phyloP scores from a whole-genome alignment of 2,329 filamentous ascomycete genomes.

The Rhytidhysteron rufulum region DNA sequence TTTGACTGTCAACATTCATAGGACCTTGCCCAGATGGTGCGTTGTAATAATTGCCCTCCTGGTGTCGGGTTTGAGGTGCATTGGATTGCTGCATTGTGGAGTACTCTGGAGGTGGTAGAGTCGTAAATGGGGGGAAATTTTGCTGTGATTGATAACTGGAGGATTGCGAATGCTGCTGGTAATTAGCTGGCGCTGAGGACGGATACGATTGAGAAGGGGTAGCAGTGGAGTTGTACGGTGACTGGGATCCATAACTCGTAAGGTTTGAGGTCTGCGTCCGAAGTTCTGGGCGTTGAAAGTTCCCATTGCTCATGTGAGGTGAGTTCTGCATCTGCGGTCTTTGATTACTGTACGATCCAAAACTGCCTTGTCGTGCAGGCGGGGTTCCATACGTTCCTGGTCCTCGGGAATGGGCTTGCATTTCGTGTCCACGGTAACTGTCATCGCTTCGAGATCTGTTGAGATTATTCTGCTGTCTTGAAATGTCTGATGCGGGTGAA shows the following conservation, averaged over 20 bases:
- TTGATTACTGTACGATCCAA: slow-evolving; percentile 26
- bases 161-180: slow-evolving; percentile 28
- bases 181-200: slow-evolving; percentile 45
- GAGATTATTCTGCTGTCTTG: slow-evolving; percentile 20
- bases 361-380: slow-evolving; percentile 27
- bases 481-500: slow-evolving; percentile 28
- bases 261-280: slow-evolving; percentile 33
- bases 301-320: slow-evolving; percentile 32
- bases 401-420: slow-evolving; percentile 22
- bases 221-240: slow-evolving; percentile 31
- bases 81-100: slow-evolving; percentile 24
- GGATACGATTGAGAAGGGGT: slow-evolving; percentile 47
- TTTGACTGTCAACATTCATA: slow-evolving; percentile 35
- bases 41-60: slow-evolving; percentile 35
- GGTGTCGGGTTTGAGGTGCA: slow-evolving; percentile 34
- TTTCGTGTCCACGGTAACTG: slow-evolving; percentile 24
- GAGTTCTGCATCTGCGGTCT: slow-evolving; percentile 32
- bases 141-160: slow-evolving; percentile 55
- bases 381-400: slow-evolving; percentile 34
- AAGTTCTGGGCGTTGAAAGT: slow-evolving; percentile 31
- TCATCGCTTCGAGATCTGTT: slow-evolving; percentile 34
- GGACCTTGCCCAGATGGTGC: slow-evolving; percentile 29
- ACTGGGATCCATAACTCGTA: slow-evolving; percentile 30
- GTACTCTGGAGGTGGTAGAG: slow-evolving; percentile 59
- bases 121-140: slow-evolving; percentile 58